Conservation (phyloP, 768 basidiomycete species). For the Mycena pura region DNA sequence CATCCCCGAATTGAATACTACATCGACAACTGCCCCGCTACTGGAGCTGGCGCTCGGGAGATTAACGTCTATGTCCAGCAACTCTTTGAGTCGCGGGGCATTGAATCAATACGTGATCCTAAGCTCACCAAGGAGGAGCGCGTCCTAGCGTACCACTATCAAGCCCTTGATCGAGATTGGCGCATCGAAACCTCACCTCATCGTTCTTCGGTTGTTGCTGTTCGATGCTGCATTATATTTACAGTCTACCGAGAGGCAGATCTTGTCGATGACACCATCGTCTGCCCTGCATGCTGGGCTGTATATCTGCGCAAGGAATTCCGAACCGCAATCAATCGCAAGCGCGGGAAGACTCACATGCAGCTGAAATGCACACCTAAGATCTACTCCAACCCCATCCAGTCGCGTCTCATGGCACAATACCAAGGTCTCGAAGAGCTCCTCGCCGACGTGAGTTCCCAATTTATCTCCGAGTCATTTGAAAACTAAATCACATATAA, state of each 20-base stretch:
- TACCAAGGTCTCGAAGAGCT: background rate
- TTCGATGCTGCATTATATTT: background rate
- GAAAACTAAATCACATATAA: background rate
- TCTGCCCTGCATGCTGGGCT: background rate
- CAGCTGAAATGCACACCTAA: background rate
- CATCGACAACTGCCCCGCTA: too few relatives aligned
- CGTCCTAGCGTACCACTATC: background rate
- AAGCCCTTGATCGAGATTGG: background rate
- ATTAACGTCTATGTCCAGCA: background rate
- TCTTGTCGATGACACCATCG: background rate
- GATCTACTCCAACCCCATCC: background rate
- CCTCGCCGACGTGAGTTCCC: background rate
- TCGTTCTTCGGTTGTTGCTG: background rate
- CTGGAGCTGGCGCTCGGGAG: too few relatives aligned
- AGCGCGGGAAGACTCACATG: background rate
- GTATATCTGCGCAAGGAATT: background rate
- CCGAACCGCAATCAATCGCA: background rate
- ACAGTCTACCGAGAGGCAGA: background rate
- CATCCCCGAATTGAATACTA: too few relatives aligned
- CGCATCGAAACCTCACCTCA: background rate
- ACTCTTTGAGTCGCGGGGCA: background rate
- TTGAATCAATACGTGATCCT: background rate
- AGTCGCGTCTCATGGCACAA: background rate
- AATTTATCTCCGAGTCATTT: background rate
- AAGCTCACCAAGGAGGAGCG: background rate